A percentile compares a stretch with the other conserved stretches of the same genome.
These are phyloP conservation scores for Xylariales sp. DNA, from an alignment of 2,329 filamentous ascomycete species.

Conservation along the genomic window DNA sequence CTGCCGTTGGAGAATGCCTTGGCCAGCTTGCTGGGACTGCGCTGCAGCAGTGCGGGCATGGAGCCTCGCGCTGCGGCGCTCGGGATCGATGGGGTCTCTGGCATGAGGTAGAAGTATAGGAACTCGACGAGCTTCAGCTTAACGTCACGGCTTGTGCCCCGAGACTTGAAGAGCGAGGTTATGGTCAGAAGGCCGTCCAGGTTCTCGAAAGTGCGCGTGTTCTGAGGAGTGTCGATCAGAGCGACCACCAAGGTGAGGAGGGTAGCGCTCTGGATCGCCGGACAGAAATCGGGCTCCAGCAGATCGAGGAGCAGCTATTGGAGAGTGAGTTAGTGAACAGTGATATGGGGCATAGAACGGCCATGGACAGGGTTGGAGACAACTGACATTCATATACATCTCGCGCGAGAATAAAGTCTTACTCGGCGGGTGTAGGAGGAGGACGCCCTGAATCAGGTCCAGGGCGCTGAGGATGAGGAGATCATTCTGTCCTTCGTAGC, in stretches of 20 bases:
- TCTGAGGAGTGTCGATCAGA: constrained; percentile 78
- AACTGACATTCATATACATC: constrained; percentile 83
- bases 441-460: constrained; percentile 80
- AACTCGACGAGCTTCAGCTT: constrained; percentile 97
- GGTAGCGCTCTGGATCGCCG: constrained; percentile 85
- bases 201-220: constrained; percentile 86
- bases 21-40: constrained; percentile 65
- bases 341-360: not conserved
- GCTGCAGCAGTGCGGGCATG: constrained; percentile 52
- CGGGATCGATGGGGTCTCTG: constrained; percentile 65
- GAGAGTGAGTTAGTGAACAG: not conserved
- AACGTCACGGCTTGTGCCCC: constrained; percentile 79
- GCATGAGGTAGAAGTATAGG: constrained; percentile 97
- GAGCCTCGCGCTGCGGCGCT: constrained; percentile 40
- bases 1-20: constrained; percentile 45
- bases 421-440: constrained; percentile 87
- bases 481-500: constrained; percentile 78
- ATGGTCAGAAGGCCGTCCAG: constrained; percentile 90
- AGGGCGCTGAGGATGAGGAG: constrained; percentile 83
- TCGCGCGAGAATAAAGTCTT: constrained; percentile 83
- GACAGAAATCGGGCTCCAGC: constrained; percentile 86
- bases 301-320: constrained; percentile 85
- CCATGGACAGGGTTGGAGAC: not conserved
- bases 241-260: constrained; percentile 87
- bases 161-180: constrained; percentile 87